Base-by-base conservation (phyloP, 139 green algal genomes). In the Tetradesmus lagerheimii region DNA sequence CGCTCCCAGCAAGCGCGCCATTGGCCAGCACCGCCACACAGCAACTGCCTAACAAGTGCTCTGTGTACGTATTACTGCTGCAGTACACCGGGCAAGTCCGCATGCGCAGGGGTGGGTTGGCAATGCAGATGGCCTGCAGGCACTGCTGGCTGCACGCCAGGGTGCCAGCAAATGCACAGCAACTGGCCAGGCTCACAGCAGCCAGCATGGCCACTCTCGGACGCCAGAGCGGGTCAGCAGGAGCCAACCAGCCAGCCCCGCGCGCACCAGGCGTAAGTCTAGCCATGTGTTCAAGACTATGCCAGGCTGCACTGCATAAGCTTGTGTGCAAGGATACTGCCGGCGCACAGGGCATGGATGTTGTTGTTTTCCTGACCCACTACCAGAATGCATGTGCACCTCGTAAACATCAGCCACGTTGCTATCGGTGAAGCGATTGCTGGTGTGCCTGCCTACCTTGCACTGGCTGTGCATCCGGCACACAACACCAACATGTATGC, bases 161-260 rank as follows among this genome's bases (percentile, higher is more conserved):
- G 14, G 47, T 50, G 50, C 64, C 47, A 80, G 27, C 37, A 80
- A 53, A n/a, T 47, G 83, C 50, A 50, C 75, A 53, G 43, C 83
- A 62, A 1, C 83, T 34, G 67, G 64, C 41, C 83, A 50, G 64
- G 64, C 83, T 20, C 37, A 53, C 29, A 81, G 29, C n/a, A 80
- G 64, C 67, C 67, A 78, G 67, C 67, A 78, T 78, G 67, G 31
- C 31, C n/a, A 27, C 9, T 78, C 67, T 41, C 12, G 31, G n/a
- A 57, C 53, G 25, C 83, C 37, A 8, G 83, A 80, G 29, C 62
- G 47, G 15, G n/a, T 75, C 47, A 80, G 27, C 37, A 80, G 83
- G 38, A 88, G 64, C 50, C 83, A 88, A 53, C 83, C 83, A 64
- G 15, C 83, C 38, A 88, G 64, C 41, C 83, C 83, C 43, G 64